Conservation (phyloP, 768 basidiomycete species). For the Hemileccinum rubropunctum region DNA sequence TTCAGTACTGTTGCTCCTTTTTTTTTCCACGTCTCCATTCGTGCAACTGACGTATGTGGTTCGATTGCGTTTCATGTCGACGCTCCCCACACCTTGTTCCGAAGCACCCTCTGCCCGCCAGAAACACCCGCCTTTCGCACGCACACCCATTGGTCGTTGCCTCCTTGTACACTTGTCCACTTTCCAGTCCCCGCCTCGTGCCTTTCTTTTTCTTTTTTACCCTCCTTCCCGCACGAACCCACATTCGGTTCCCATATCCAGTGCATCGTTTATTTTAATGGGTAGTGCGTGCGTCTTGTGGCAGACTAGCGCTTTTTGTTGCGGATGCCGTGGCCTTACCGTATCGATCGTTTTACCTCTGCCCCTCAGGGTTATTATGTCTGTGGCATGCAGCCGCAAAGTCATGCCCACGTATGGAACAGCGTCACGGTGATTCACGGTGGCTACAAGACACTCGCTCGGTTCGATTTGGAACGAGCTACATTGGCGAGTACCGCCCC, state of each 20-base stretch:
- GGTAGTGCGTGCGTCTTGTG: too few relatives aligned
- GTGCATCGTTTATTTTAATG: conserved; percentile 3
- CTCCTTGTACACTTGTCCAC: conserved; percentile 7
- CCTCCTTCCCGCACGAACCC: too few relatives aligned
- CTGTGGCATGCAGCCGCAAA: conserved; percentile 14
- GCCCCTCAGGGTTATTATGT: conserved; percentile 3
- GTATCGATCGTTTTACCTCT: conserved; percentile 10
- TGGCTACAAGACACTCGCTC: too few relatives aligned
- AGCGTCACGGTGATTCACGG: neutral
- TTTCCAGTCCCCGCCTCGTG: neutral
- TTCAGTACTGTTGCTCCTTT: neutral
- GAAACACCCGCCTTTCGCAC: neutral
- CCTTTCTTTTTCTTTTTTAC: neutral
- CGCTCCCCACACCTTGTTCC: conserved; percentile 22
- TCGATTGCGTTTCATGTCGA: conserved; percentile 21
- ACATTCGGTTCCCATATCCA: too few relatives aligned
- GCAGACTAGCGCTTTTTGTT: conserved; percentile 10
- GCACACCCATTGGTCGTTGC: too few relatives aligned
- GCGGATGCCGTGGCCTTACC: conserved; percentile 19
- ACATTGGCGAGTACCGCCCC: neutral
- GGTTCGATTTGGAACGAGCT: too few relatives aligned
- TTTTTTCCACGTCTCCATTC: conserved; percentile 8
- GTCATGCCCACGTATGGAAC: conserved; percentile 11
- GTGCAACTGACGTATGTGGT: conserved; percentile 23
- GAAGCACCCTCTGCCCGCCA: conserved; percentile 21